These are phyloP conservation scores for Penicillium maclennaniae DNA, from an alignment of 495 filamentous ascomycete genomes.

Conservation along the genomic window DNA sequence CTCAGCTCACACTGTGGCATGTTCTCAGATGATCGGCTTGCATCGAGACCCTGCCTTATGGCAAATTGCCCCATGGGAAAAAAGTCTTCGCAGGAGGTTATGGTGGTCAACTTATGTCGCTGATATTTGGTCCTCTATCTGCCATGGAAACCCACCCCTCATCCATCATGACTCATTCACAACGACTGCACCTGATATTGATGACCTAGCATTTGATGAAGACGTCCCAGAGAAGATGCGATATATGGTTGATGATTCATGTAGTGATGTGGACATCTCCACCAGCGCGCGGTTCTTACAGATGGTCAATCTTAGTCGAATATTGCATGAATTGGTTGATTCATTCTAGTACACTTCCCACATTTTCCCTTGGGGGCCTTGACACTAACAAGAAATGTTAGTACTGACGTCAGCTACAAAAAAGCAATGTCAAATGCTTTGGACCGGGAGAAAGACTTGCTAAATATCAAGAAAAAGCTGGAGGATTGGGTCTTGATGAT, in stretches of 20 bases:
- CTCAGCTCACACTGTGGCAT: constrained; percentile 20
- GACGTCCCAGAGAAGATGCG: background rate
- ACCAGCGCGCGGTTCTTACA: constrained; percentile 3
- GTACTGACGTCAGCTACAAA: background rate
- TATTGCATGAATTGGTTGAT: constrained; percentile 1
- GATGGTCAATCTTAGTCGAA: background rate
- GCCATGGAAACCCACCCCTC: constrained; percentile 20
- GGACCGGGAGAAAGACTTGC: constrained; percentile 3
- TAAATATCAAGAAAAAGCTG: constrained; percentile 3
- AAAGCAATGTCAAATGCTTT: background rate
- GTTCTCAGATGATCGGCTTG: constrained; percentile 19
- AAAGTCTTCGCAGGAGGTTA: constrained; percentile 13
- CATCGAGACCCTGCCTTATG: constrained; percentile 15
- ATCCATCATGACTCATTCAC: constrained; percentile 13
- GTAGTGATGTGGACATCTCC: constrained; percentile 1
- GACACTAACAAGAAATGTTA: background rate
- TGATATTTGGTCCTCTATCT: constrained; percentile 20
- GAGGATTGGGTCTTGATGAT: constrained; percentile 1
- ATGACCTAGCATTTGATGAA: background rate
- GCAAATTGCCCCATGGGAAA: constrained; percentile 20
- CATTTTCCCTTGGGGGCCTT: background rate
- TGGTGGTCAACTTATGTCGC: constrained; percentile 18
- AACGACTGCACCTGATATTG: background rate
- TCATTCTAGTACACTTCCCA: background rate
- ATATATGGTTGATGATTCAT: background rate